phyloP scores from a whole-genome alignment of 1,139 yeast genomes.

The Groenewaldozyma sp. region DNA sequence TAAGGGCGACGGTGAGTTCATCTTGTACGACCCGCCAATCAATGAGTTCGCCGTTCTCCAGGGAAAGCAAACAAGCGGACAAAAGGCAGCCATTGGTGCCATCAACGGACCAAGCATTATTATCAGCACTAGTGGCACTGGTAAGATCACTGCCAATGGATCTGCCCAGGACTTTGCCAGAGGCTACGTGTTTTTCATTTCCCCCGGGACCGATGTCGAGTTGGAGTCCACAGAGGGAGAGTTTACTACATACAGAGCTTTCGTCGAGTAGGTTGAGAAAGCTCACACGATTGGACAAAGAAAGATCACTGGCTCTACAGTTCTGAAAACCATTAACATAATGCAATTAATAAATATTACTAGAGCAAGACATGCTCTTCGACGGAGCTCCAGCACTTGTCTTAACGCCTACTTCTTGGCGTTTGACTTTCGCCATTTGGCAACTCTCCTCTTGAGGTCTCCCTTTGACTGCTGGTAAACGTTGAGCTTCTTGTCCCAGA shows the following conservation, averaged over 20 bases:
- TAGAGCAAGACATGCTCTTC: not conserved
- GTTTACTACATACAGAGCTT: conserved; percentile 80
- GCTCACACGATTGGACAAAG: not conserved
- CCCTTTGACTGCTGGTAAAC: conserved; percentile 80
- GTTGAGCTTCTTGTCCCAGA: conserved; percentile 81
- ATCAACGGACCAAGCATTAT: conserved; percentile 84
- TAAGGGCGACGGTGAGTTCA: conserved; percentile 39
- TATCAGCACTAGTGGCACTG: conserved; percentile 75
- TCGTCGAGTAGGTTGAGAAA: conserved; percentile 23
- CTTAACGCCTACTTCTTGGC: conserved; percentile 10
- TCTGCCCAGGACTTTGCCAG: conserved; percentile 35
- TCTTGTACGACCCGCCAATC: conserved; percentile 89
- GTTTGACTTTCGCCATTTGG: conserved; percentile 53
- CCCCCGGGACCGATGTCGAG: conserved; percentile 62
- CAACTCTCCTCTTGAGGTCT: conserved; percentile 60
- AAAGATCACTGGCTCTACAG: not conserved
- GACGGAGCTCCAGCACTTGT: not conserved
- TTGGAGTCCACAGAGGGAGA: conserved; percentile 44
- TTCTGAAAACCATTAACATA: not conserved
- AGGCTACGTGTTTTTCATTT: conserved; percentile 79
- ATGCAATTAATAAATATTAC: not conserved
- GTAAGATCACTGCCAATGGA: conserved; percentile 43
- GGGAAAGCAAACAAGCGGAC: conserved; percentile 44
- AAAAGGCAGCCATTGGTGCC: conserved; percentile 42
- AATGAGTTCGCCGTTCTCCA: conserved; percentile 90